These are phyloP conservation scores for Chalaropsis ovoidea DNA, from an alignment of 2,329 filamentous ascomycete genomes.

Conservation along the genomic window DNA sequence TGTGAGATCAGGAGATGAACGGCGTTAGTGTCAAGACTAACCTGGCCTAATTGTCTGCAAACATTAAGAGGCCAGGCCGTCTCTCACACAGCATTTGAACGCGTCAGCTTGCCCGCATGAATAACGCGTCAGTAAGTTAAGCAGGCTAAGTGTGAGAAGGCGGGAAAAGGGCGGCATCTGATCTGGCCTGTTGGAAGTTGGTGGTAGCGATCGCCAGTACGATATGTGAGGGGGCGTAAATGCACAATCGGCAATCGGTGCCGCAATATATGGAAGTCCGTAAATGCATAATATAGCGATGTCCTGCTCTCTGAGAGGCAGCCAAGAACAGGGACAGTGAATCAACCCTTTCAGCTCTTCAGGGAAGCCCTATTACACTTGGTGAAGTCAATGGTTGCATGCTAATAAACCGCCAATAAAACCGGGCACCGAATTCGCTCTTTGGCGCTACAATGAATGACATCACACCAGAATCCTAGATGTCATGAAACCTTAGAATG, in stretches of 20 bases:
- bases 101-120: neutral
- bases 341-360: constrained; percentile 3
- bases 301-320: neutral
- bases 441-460: neutral
- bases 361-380: neutral
- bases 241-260: no score
- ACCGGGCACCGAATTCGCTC: neutral
- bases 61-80: neutral
- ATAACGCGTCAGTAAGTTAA: neutral
- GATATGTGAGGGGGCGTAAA: no score
- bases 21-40: neutral
- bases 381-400: neutral
- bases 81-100: neutral
- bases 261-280: no score
- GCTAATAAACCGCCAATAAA: neutral
- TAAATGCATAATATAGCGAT: no score
- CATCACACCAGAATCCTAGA: neutral
- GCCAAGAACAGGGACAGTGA: neutral
- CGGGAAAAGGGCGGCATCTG: neutral
- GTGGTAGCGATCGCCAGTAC: no score
- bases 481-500: no score
- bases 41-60: no score
- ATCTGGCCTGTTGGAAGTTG: neutral
- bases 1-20: neutral
- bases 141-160: neutral